A percentile compares a stretch with the other conserved stretches of the same genome.
These are phyloP conservation scores for Chenopodium suecicum DNA, from an alignment of 148 eudicot species.

Conservation along the genomic window DNA sequence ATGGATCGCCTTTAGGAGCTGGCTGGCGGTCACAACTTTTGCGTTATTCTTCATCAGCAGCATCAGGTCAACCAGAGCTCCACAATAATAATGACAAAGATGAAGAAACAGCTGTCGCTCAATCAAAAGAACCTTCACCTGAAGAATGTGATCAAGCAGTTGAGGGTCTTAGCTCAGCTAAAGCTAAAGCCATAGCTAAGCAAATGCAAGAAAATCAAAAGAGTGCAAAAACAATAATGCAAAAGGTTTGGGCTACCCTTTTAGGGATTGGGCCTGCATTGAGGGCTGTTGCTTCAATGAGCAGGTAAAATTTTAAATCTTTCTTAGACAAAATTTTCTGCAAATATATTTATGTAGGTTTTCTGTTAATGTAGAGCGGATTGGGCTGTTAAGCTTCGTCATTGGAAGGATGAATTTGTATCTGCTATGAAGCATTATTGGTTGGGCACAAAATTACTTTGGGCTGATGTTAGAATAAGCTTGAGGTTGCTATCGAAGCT, in stretches of 20 bases:
- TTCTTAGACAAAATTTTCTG: background rate
- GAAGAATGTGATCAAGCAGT: conserved; percentile 91
- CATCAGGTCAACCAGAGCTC: conserved; percentile 51
- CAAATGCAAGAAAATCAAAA: conserved; percentile 61
- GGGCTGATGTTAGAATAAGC: conserved; percentile 89
- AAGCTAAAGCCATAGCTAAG: conserved; percentile 82
- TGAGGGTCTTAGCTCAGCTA: conserved; percentile 64
- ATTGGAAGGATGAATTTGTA: conserved; percentile 69
- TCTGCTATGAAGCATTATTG: conserved; percentile 77
- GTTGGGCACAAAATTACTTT: conserved; percentile 76
- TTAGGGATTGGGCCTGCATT: conserved; percentile 83
- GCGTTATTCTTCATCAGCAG: conserved; percentile 48
- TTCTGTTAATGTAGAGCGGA: conserved; percentile 53
- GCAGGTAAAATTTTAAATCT: conserved; percentile 46
- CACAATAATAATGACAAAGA: conserved; percentile 31
- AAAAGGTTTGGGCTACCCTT: conserved; percentile 58
- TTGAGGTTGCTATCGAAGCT: conserved; percentile 66
- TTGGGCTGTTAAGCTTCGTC: conserved; percentile 68
- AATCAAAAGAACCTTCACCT: conserved; percentile 71
- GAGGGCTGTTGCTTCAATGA: conserved; percentile 73
- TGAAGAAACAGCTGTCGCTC: conserved; percentile 43
- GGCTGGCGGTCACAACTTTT: conserved; percentile 30
- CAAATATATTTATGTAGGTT: conserved; percentile 4
- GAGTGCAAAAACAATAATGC: conserved; percentile 40
- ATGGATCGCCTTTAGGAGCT: conserved; percentile 36